Percentiles rank a stretch among this genome's conserved stretches.
These are phyloP conservation scores for Leccinum subrobustum DNA, from an alignment of 1,284 basidiomycete genomes.

Conservation along the genomic window DNA sequence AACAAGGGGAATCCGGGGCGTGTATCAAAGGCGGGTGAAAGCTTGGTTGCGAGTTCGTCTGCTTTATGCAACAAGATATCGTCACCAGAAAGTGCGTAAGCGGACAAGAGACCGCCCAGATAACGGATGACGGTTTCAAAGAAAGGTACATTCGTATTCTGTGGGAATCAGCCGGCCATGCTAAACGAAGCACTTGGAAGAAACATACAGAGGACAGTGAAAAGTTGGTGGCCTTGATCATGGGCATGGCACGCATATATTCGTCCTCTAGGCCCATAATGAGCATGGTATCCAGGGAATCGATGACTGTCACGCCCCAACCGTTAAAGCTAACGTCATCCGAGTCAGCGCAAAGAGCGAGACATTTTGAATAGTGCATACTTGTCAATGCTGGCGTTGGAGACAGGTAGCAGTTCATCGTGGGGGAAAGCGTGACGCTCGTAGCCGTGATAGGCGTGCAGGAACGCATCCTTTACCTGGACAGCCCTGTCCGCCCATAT, in stretches of 20 bases:
- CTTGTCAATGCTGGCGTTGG: conserved; percentile 50
- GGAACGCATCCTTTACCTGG: conserved; percentile 57
- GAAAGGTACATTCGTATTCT: conserved; percentile 50
- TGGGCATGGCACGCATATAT: conserved; percentile 70
- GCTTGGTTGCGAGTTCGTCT: conserved; percentile 48
- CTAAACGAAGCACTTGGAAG: neutral
- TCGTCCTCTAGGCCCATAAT: conserved; percentile 84
- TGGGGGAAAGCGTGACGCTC: conserved; percentile 52
- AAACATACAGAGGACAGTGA: conserved; percentile 37
- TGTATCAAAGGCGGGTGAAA: conserved; percentile 53
- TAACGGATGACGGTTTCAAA: conserved; percentile 91
- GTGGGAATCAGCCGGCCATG: conserved; percentile 1
- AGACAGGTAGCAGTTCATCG: conserved; percentile 61
- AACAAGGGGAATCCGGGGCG: conserved; percentile 48
- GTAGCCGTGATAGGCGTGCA: conserved; percentile 65
- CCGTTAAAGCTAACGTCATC: conserved; percentile 60
- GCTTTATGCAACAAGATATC: conserved; percentile 45
- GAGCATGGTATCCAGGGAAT: conserved; percentile 86
- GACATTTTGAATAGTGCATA: conserved; percentile 31
- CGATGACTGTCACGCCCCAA: conserved; percentile 85
- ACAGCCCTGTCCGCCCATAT: conserved; percentile 56
- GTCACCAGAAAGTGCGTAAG: conserved; percentile 69
- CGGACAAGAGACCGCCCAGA: conserved; percentile 81
- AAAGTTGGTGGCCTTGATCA: conserved; percentile 70
- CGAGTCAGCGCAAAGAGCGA: neutral